Evolutionary conservation across 2,329 filamentous ascomycete species (phyloP), one percentile per base, ranked within the genome.

Genomic region (Rhinocladiella similis): DNA sequence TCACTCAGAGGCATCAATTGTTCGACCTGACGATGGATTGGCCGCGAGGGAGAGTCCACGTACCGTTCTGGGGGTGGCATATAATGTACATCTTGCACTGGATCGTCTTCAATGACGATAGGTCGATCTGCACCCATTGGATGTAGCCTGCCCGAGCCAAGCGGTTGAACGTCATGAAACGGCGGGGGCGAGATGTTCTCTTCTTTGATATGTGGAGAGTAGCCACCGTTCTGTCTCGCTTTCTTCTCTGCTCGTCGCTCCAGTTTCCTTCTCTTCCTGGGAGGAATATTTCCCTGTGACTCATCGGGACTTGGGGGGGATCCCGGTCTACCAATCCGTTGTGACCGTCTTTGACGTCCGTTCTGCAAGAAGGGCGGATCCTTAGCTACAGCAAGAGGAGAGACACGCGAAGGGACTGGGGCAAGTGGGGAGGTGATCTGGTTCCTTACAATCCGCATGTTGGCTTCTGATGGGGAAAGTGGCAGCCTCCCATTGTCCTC

Each of bases 371-470:
- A 67, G 48, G 74, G 70, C 58, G 79, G 73, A 51, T 75, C 72
- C 67, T 82, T 83, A 53, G 78, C 70, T 43, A 77, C 74, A 54
- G 82, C 78, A 59, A 85, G 71, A 46, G 82, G 81, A 22, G 83
- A 83, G 20, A 84, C 84, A 67, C 89, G 87, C 47, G 86, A 85
- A 51, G 90, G 88, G 67, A 90, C 89, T 22, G 90, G 89, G 50
- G 89, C 89, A 67, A 87, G 75, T 41, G 87, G 88, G 35, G 85
- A 86, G 49, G 86, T 83, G 66, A 92, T 86, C 69, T 91, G 87
- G 64, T 85, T 86, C 67, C 85, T 84, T 65, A 92, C 79, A 56
- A 92, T 76, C 50, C 85, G 84, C 60, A 87, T 81, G 50, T 82
- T 73, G 51, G 73, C 50, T 47, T 62, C 62, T 12, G 53, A 49